Base-by-base conservation (phyloP, 2,329 filamentous ascomycete genomes). In the Aspergillus fumigatus region DNA sequence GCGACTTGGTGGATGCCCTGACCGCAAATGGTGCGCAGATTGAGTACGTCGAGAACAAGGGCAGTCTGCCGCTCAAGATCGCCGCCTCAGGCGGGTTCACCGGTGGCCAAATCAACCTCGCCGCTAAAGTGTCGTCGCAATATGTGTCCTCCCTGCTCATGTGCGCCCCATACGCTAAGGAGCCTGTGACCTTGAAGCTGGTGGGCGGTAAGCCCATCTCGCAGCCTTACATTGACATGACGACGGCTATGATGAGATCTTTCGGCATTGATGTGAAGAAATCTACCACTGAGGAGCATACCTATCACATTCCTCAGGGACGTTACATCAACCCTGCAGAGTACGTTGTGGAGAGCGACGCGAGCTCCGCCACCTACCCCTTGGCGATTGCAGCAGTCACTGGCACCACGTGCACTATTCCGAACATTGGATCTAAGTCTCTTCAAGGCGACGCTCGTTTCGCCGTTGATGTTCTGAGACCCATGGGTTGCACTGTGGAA, bases 201-300 rank as follows among this genome's bases (percentile, higher is more conserved):
- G 88, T 97, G 11, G 94, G 94, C n/a, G 94, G 92, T 54, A 97
- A 96, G 73, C 93, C 94, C 47, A 96, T 99, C 62, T 97, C 93
- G 1, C 92, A 97, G 71, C 86, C 88, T 1, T 99, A 99, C 73
- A 97, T 99, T 67, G 92, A 99, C 71, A 97, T 99, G 93, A 99
- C 94, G 1, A 92, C 95, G 53, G 84, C 92, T 17, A 99, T 99
- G 93, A 99, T 99, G 94, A 83, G 84, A 54, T 83, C 89, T 2
- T 99, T 99, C 68, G 94, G 94, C 51, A 84, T 99, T 43, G 73
- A 86, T 41, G 94, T 97, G 11, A 81, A 85, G 59, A 86, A 84
- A 65, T 96, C 92, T 8, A 75, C 83, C 32, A 88, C 84, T 3
- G 92, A 97, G 67, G 84, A 88, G 48, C 88, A 97, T 70, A 96